These are phyloP conservation scores for Curvularia sp. DNA, from an alignment of 2,329 filamentous ascomycete species.

Conservation along the genomic window DNA sequence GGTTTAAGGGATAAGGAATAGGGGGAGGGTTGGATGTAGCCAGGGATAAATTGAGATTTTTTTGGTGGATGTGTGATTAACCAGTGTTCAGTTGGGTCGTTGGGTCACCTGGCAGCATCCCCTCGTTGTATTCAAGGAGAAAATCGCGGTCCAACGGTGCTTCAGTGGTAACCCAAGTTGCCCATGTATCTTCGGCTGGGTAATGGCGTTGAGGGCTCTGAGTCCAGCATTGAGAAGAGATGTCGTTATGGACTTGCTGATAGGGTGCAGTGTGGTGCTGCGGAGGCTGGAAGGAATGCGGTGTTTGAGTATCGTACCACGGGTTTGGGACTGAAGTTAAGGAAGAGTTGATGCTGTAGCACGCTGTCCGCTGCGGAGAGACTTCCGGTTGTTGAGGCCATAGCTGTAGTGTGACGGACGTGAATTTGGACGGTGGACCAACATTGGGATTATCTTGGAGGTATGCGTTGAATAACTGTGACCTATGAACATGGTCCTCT, in stretches of 20 bases:
- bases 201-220: neutral
- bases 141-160: neutral
- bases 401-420: neutral
- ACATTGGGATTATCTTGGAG: neutral
- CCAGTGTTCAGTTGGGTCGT: neutral
- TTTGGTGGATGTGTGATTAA: neutral
- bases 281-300: neutral
- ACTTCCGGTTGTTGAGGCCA: neutral
- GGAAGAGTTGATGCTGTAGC: neutral
- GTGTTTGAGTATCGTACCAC: neutral
- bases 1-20: constrained; percentile 12
- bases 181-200: neutral
- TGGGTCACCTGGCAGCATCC: neutral
- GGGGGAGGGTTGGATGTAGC: neutral
- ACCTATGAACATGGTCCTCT: neutral
- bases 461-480: neutral
- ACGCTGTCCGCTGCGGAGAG: neutral
- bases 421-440: neutral
- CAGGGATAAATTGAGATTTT: neutral
- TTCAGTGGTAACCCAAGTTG: neutral
- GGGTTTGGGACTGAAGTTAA: too few species aligned
- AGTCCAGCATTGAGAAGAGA: neutral
- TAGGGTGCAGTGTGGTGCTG: neutral
- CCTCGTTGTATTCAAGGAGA: neutral
- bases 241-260: neutral